Conservation (phyloP, 139 green algal species). For the Chlamydomonas sp. region DNA sequence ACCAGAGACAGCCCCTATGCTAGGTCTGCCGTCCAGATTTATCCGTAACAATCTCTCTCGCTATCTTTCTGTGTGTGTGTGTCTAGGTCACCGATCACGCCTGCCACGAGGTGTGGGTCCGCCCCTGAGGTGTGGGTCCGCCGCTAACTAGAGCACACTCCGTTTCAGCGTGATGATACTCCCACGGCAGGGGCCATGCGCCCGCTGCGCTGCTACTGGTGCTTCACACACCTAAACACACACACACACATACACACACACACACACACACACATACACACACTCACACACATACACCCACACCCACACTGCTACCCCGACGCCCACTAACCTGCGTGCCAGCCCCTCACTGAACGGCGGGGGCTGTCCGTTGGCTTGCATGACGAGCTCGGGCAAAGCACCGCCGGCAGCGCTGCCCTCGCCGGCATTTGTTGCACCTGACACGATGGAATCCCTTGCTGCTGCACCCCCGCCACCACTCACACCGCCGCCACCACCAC, state of each 20-base stretch:
- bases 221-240: neutral
- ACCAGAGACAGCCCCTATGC: too few species aligned
- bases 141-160: neutral
- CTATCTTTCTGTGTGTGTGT: neutral
- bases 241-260: neutral
- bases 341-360: slow-evolving; percentile 5
- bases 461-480: too few species aligned
- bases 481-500: neutral
- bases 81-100: neutral
- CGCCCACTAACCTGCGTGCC: too few species aligned
- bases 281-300: too few species aligned
- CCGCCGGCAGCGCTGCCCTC: neutral
- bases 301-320: too few species aligned
- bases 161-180: neutral
- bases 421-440: too few species aligned
- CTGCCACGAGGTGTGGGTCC: neutral
- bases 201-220: neutral
- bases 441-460: too few species aligned
- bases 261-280: too few species aligned
- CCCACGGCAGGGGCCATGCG: neutral
- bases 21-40: neutral
- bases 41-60: neutral
- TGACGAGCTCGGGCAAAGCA: neutral
- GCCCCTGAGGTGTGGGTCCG: neutral
- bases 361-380: neutral